Conservation (phyloP, 2,329 filamentous ascomycete species). For the Aureobasidium sp. region DNA sequence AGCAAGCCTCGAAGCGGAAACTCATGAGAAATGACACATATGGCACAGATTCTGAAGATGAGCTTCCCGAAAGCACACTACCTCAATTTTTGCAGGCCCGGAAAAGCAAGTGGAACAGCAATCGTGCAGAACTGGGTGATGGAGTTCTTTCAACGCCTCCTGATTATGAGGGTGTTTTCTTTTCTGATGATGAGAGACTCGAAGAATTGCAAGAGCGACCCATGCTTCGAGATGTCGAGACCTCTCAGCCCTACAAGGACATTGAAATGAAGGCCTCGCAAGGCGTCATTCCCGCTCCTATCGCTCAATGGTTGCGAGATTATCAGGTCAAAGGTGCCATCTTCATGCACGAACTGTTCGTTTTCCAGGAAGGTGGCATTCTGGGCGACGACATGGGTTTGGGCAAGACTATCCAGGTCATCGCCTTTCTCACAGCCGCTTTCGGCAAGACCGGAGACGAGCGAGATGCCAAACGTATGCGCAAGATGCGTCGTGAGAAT, state of each 20-base stretch:
- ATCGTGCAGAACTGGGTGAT: conserved; percentile 53
- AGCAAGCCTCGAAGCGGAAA: neutral
- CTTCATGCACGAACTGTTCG: conserved; percentile 82
- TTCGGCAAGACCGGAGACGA: conserved; percentile 93
- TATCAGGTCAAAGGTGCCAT: conserved; percentile 82
- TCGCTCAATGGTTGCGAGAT: conserved; percentile 84
- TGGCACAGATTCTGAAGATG: conserved; percentile 41
- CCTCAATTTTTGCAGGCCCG: conserved; percentile 68
- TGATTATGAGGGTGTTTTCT: conserved; percentile 65
- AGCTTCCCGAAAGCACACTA: conserved; percentile 51
- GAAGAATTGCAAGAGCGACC: conserved; percentile 63
- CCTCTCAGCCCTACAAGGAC: conserved; percentile 65
- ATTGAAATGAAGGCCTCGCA: conserved; percentile 67
- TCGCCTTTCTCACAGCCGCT: conserved; percentile 80
- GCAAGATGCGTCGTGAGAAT: conserved; percentile 64
- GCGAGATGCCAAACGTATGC: conserved; percentile 77
- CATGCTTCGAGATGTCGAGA: conserved; percentile 56
- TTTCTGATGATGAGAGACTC: conserved; percentile 62
- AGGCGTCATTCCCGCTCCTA: conserved; percentile 76
- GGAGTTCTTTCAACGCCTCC: conserved; percentile 71
- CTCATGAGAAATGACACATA: conserved; percentile 18
- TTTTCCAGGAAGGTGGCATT: conserved; percentile 84
- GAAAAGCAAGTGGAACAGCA: conserved; percentile 60
- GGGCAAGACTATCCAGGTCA: conserved; percentile 94
- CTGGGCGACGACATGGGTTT: conserved; percentile 96